A percentile compares a stretch with the other conserved stretches of the same genome.
These are phyloP conservation scores for Cryptococcus sp. DNA, from an alignment of 1,284 basidiomycete species.

Conservation along the genomic window DNA sequence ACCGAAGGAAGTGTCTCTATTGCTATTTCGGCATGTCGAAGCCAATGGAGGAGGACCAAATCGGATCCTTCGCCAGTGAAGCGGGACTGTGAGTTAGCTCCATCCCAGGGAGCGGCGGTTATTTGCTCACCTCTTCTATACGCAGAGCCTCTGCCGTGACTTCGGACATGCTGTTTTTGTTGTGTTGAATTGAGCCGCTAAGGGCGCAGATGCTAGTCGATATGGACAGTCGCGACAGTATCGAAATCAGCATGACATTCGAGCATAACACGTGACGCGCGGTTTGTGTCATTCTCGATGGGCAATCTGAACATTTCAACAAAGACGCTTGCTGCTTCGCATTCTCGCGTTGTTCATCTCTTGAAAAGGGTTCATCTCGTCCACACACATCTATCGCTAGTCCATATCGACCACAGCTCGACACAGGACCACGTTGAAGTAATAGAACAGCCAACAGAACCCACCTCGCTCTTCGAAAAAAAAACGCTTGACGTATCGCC, in stretches of 20 bases:
- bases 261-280: background rate
- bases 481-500: background rate
- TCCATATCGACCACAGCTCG: background rate
- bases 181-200: too few relatives aligned
- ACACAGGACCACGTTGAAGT: too few relatives aligned
- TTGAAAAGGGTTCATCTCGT: background rate
- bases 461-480: too few relatives aligned
- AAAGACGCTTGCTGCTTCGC: conserved; percentile 6
- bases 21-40: conserved; percentile 39
- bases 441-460: too few relatives aligned
- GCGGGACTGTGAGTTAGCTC: conserved; percentile 16
- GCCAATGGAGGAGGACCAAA: conserved; percentile 38
- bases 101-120: too few relatives aligned
- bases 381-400: background rate
- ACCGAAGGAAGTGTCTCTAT: conserved; percentile 30
- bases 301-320: too few relatives aligned
- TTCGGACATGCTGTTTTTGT: conserved; percentile 14
- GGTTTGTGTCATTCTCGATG: conserved; percentile 2
- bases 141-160: conserved; percentile 15
- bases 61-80: conserved; percentile 42
- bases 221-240: background rate
- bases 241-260: conserved; percentile 2
- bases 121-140: conserved; percentile 26
- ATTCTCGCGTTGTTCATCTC: conserved; percentile 2
- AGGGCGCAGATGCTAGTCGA: background rate